Evolutionary conservation across 164 flowering plant species (phyloP).

Genomic region (Vitis amurensis): DNA sequence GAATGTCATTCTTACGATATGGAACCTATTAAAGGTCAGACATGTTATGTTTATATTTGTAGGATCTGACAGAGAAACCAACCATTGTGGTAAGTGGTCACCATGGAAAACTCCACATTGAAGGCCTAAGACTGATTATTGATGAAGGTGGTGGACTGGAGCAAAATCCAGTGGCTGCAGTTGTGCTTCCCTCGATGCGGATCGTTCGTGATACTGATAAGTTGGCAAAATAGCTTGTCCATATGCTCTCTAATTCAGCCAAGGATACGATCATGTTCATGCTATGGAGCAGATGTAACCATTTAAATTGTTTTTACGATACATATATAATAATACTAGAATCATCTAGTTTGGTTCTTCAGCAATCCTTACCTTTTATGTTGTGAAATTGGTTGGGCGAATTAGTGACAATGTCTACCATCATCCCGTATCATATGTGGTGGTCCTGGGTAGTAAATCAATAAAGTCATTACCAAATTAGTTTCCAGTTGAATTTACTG

Average conservation of each 20-base stretch:
- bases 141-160: conserved; percentile 82
- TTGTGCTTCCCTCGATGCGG: conserved; percentile 73
- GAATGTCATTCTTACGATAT: neutral
- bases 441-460: too few species aligned
- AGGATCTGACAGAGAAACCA: conserved; percentile 59
- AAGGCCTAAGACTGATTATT: conserved; percentile 78
- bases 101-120: conserved; percentile 81
- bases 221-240: conserved; percentile 9
- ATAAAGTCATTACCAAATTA: too few species aligned
- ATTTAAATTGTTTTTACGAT: neutral
- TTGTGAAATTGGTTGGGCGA: too few species aligned
- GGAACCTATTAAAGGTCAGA: neutral
- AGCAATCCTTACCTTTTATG: neutral
- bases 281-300: too few species aligned
- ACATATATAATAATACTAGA: neutral
- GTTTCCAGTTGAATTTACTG: too few species aligned
- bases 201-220: conserved; percentile 69
- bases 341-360: neutral
- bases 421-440: too few species aligned
- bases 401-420: too few species aligned
- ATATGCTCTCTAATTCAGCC: neutral
- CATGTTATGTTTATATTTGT: conserved; percentile 9
- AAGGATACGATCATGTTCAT: neutral
- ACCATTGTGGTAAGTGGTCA: conserved; percentile 92
- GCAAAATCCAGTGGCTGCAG: conserved; percentile 73